Evolutionary conservation across 345 rosid species (phyloP).

Genomic region (Gossypium raimondii): DNA sequence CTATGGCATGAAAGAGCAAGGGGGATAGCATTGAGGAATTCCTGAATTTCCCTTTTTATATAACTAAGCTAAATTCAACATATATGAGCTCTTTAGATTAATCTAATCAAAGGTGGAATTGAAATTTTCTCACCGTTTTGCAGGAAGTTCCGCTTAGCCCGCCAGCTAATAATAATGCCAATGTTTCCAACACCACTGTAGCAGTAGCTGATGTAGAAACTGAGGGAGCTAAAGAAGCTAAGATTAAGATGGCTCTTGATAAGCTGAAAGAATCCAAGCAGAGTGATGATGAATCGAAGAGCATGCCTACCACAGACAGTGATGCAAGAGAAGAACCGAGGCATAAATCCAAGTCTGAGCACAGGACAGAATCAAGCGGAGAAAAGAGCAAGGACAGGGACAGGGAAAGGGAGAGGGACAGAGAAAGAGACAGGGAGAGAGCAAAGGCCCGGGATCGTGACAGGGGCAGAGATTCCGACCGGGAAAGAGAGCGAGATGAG

Average conservation of each 20-base stretch:
- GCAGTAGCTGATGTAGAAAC: slow-evolving; percentile 38
- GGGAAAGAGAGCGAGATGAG: slow-evolving; percentile 70
- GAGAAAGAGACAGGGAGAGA: slow-evolving; percentile 52
- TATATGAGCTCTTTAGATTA: background rate
- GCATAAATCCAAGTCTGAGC: slow-evolving; percentile 48
- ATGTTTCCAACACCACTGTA: slow-evolving; percentile 34
- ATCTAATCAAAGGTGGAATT: background rate
- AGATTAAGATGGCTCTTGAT: slow-evolving; percentile 37
- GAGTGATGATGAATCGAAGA: slow-evolving; percentile 56
- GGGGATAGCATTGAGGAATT: background rate
- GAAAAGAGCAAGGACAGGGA: slow-evolving; percentile 75
- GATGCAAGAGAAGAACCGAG: slow-evolving; percentile 45
- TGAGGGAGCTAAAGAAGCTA: slow-evolving; percentile 43
- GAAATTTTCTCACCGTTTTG: slow-evolving; percentile 14
- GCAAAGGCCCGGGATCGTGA: slow-evolving; percentile 50
- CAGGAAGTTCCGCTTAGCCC: slow-evolving; percentile 53
- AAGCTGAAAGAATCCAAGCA: slow-evolving; percentile 58
- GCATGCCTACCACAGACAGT: slow-evolving; percentile 31
- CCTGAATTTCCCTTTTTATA: background rate
- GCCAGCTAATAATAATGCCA: slow-evolving; percentile 34
- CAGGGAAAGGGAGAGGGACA: slow-evolving; percentile 33
- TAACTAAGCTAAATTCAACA: background rate
- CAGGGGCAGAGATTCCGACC: slow-evolving; percentile 70
- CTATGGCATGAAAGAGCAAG: background rate
- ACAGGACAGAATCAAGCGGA: slow-evolving; percentile 40